phyloP scores from a whole-genome alignment of 805 yeast species.

The Citeromyces nyonsensis region DNA sequence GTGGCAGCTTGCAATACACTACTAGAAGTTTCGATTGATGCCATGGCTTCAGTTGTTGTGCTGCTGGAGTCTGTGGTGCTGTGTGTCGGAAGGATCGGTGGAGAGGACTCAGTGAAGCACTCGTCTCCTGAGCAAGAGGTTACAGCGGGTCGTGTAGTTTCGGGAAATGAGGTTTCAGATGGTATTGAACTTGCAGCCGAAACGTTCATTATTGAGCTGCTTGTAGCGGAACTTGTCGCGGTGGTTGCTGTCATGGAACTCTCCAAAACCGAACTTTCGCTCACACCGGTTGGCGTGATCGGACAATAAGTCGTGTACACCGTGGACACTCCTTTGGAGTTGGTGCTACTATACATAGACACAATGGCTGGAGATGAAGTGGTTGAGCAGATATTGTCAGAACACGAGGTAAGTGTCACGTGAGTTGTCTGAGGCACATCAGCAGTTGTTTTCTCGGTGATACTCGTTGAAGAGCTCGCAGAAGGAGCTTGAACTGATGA shows the following conservation, averaged over 20 bases:
- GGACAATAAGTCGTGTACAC: slow-evolving; percentile 12
- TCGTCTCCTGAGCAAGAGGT: slow-evolving; percentile 14
- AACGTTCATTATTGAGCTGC: no score
- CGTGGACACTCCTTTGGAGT: slow-evolving; percentile 3
- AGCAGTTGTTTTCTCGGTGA: neutral
- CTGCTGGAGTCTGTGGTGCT: slow-evolving; percentile 10
- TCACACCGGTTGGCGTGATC: no score
- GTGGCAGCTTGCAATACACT: neutral
- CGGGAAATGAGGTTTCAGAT: no score
- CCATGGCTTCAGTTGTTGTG: slow-evolving; percentile 19
- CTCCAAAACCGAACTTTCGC: no score
- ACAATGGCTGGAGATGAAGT: slow-evolving; percentile 7
- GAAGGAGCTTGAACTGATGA: neutral
- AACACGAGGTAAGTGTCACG: slow-evolving; percentile 12
- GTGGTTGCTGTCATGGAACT: no score
- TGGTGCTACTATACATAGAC: slow-evolving; percentile 9
- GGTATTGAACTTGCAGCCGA: no score
- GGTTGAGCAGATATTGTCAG: slow-evolving; percentile 8
- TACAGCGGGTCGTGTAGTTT: slow-evolving; percentile 12
- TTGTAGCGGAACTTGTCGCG: no score
- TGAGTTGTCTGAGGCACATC: slow-evolving; percentile 5
- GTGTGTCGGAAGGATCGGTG: slow-evolving; percentile 15
- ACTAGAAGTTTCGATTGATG: slow-evolving; percentile 9
- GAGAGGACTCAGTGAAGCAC: slow-evolving; percentile 12
- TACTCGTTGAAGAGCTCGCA: neutral